Base-by-base conservation (phyloP, 1,139 yeast genomes). In the Nadsonia starkeyi-henricii region DNA sequence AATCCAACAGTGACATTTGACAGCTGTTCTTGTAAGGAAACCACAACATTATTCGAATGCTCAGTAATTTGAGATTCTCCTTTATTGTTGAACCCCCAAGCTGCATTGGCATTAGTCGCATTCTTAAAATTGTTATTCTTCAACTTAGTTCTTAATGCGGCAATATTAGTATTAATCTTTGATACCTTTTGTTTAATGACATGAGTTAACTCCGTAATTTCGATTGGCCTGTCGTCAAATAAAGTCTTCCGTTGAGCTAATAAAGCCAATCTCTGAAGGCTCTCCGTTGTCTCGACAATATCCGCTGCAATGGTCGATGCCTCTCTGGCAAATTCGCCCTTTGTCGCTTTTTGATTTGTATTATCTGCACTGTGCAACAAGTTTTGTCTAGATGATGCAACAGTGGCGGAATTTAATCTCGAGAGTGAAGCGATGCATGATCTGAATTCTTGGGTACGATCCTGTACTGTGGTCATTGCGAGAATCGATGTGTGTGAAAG, bases 161-260 rank as follows among this genome's bases (percentile, higher is more conserved):
- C 70, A 57, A 69, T 75, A 54, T 68, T 67, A 57, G 84, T 82
- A 61, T 88, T 96, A 51, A 93, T 80, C 56, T 81, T 77, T 62
- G 89, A 83, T 43, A 93, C 85, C 62, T 88, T 95, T 63, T 91
- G 96, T 61, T 91, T 93, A 60, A 91, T 88, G 46, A 91, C 84
- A 61, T 83, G 85, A 1, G 98, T 88, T 56, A 93, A 71, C 63
- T 91, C 96, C 19, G 91, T 85, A 53, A 93, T 85, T 62, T 91
- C 98, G 30, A 85, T 81, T 1, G 98, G 96, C 57, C 84, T 81
- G 64, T 93, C 98, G 62, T 89, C 96, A 58, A 91, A 85, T 60
- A 91, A 67, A n/a, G 96, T 95, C 63, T 88, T 89, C 57, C 89
- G 72, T 63, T 83, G 85, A 9, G 98, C 96, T 54, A 91, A 60